Base-by-base conservation (phyloP, 1,284 basidiomycete genomes). In the Gomphus sp. region DNA sequence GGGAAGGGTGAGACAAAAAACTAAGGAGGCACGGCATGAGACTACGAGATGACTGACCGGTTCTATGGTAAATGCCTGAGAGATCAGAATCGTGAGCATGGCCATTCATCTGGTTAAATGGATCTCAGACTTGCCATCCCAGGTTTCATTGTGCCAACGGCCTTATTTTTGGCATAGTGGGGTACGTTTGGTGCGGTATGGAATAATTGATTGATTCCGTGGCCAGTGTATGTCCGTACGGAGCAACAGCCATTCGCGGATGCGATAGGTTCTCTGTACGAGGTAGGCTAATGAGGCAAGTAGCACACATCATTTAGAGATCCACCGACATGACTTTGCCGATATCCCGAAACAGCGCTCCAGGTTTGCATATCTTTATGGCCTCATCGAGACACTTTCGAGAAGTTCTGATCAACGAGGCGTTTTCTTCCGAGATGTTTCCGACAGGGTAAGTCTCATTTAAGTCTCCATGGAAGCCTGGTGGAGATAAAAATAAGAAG, bases 381-480 rank as follows among this genome's bases (percentile, higher is more conserved):
- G 94, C 84, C 63, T 86, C 91, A 66, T 96, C 91, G 55, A 95
- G 76, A 62, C 84, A 84, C 69, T 87, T 78, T 58, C 92, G 87
- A 11, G 93, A 84, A 9, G 87, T 88, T 43, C 78, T 81, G 64
- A 98, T 90, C 52, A 98, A 78, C 66, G 87, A 89, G 65, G 81
- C 75, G 11, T 90, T 87, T 60, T 93, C 90, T 43, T 89, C 84
- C 70, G 92, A 89, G 63, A 93, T 82, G 64, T 86, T 80, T 57
- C 93, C 94, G 52, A 97, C 93, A 8, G 92, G 86, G 71, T 93
- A 96, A 41, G 86, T 91, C 65, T 82, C 94, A 70, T 98, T 98
- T 57, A 97, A 74, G 72, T 98, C 94, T 33, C 82, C 87, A 73
- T 98, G 95, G 73, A 84, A 91, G 39, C 93, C 91, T 88, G 39